These are phyloP conservation scores for Staphylotrichum longicolle DNA, from an alignment of 495 filamentous ascomycete genomes.

Conservation along the genomic window DNA sequence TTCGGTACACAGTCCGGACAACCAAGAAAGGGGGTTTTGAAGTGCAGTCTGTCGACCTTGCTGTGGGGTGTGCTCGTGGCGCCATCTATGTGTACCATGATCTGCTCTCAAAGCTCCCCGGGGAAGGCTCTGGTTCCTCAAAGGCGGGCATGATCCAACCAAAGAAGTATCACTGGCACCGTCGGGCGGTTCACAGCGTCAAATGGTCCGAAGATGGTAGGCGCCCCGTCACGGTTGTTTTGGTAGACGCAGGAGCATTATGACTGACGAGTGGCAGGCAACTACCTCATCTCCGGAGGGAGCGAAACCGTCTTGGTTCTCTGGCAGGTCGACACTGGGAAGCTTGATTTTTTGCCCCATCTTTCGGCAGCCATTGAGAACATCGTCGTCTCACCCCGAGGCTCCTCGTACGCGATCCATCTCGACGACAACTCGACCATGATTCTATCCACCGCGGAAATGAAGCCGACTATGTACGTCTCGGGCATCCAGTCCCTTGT, in stretches of 20 bases:
- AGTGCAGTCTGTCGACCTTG: constrained; percentile 59
- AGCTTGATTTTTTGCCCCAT: constrained; percentile 79
- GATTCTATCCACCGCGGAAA: constrained; percentile 82
- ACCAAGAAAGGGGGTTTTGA: constrained; percentile 38
- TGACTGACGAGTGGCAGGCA: constrained; percentile 56
- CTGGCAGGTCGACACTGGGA: constrained; percentile 91
- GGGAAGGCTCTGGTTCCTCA: constrained; percentile 23
- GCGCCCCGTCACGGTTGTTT: constrained; percentile 22
- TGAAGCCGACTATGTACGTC: constrained; percentile 73
- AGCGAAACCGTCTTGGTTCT: constrained; percentile 84
- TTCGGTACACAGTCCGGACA: constrained; percentile 31
- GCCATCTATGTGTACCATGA: constrained; percentile 76
- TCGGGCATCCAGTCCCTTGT: constrained; percentile 72
- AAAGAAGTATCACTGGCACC: constrained; percentile 86
- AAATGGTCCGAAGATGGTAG: constrained; percentile 91
- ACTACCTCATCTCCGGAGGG: constrained; percentile 92
- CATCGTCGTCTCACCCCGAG: constrained; percentile 74
- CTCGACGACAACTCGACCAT: constrained; percentile 89
- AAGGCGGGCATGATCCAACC: constrained; percentile 44
- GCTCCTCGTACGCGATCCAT: constrained; percentile 75
- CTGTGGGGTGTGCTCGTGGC: constrained; percentile 69
- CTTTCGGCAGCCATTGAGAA: constrained; percentile 78
- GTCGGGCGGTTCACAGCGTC: constrained; percentile 71
- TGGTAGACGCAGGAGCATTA: neutral
- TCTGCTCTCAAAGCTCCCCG: constrained; percentile 56